A percentile compares a stretch with the other conserved stretches of the same genome.
These are phyloP conservation scores for Verticillium zaregamsianum DNA, from an alignment of 2,329 filamentous ascomycete species.

Conservation along the genomic window DNA sequence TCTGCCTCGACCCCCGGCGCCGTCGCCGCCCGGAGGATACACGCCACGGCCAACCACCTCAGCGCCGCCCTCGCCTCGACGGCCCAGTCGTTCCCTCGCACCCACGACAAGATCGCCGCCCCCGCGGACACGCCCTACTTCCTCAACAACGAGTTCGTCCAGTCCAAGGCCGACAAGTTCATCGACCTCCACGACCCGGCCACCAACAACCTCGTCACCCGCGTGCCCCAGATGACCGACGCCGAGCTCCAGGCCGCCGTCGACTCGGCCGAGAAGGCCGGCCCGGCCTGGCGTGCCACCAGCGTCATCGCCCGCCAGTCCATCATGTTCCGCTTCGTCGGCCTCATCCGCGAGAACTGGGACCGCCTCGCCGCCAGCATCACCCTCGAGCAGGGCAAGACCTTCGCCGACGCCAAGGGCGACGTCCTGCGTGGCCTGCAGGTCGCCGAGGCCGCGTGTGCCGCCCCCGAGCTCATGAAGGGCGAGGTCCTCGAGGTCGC, in stretches of 20 bases:
- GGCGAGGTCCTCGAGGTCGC: slow-evolving; percentile 81
- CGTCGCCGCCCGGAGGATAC: slow-evolving; percentile 47
- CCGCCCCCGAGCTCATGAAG: slow-evolving; percentile 75
- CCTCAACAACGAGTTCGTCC: slow-evolving; percentile 68
- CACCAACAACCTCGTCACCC: slow-evolving; percentile 80
- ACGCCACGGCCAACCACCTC: slow-evolving; percentile 53
- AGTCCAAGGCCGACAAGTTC: slow-evolving; percentile 64
- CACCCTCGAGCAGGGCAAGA: slow-evolving; percentile 86
- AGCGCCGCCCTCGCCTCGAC: slow-evolving; percentile 49
- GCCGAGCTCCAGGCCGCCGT: slow-evolving; percentile 72
- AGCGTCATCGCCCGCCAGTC: slow-evolving; percentile 72
- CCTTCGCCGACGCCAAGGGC: slow-evolving; percentile 75
- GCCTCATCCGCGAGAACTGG: slow-evolving; percentile 78
- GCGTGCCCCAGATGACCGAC: slow-evolving; percentile 77
- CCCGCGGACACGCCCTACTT: slow-evolving; percentile 76
- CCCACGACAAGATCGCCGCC: slow-evolving; percentile 65
- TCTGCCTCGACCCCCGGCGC: slow-evolving; percentile 20
- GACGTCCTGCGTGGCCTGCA: slow-evolving; percentile 80
- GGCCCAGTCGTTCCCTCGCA: slow-evolving; percentile 61
- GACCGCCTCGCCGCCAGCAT: slow-evolving; percentile 80
- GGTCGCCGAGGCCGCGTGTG: slow-evolving; percentile 79
- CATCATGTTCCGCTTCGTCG: slow-evolving; percentile 84
- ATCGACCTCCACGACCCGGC: slow-evolving; percentile 80
- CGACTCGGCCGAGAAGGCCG: slow-evolving; percentile 71
- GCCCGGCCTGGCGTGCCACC: slow-evolving; percentile 67